Evolutionary conservation across 2,329 filamentous ascomycete genomes (phyloP), one percentile per base, ranked within the genome.

Genomic region (Hortaea sp.): DNA sequence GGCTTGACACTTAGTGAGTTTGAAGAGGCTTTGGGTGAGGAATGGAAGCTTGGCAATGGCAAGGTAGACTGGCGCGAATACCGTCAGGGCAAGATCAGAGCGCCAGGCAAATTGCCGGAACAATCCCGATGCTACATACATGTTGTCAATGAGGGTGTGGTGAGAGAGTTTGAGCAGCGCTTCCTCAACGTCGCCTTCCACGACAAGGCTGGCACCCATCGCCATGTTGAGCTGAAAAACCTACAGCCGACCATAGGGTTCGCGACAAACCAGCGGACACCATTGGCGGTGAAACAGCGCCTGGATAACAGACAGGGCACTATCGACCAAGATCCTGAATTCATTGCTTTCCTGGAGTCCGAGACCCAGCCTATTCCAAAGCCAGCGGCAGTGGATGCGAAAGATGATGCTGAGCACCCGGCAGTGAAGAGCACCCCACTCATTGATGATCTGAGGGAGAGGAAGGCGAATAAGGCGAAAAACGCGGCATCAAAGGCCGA

Each of bases 271-370:
- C 86, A 87, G 54, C 89, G 89, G 58, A 78, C 88, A 1, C 88
- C 90, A 1, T 37, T 60, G 34, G 43, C 79, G 49, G 78, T 75
- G 32, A 87, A 86, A 63, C 78, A 79, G 42, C 81, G 88, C 31
- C 78, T 80, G 45, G 92, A 98, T 70, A 80, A 81, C 44, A 82
- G 89, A 10, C 87, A 95, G 63, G 92, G 90, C 44, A 95, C 88
- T 3, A 97, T 98, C 55, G 92, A 98, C 58, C 88, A 95, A 63
- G 92, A 98, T 60, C 81, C 87, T 0, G 92, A 97, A 57, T 98
- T 95, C 58, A 94, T 95, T 71, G 81, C 82, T 28, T 98, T 97
- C 63, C 75, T 98, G 6, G 85, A 94, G 63, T 84, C 79, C 45
- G 75, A 97, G 41, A 94, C 89, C 1, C 88, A 94, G 55, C 79